phyloP scores from a whole-genome alignment of 352 stramenopile species.

The Phytophthora citricola region DNA sequence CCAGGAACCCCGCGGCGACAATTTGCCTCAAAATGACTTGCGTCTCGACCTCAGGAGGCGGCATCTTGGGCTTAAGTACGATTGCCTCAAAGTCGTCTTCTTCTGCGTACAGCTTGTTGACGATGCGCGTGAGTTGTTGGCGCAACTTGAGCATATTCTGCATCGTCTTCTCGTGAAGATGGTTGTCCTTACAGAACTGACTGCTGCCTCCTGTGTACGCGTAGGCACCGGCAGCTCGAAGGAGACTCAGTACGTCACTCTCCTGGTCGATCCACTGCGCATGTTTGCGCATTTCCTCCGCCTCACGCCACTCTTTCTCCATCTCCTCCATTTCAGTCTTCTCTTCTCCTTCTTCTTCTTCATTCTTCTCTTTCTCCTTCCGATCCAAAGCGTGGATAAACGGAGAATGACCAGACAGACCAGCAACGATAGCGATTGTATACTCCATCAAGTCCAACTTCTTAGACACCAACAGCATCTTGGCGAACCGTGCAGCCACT shows the following conservation, averaged over 20 bases:
- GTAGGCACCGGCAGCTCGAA: conserved; percentile 81
- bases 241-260: conserved; percentile 81
- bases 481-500: conserved; percentile 86
- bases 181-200: conserved; percentile 77
- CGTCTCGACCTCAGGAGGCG: conserved; percentile 64
- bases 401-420: conserved; percentile 74
- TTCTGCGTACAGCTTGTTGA: conserved; percentile 70
- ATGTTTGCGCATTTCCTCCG: conserved; percentile 74
- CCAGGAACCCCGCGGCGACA: conserved; percentile 79
- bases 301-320: conserved; percentile 77
- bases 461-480: conserved; percentile 90
- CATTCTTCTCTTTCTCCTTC: conserved; percentile 47
- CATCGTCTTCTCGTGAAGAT: conserved; percentile 89
- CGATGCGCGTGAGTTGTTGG: conserved; percentile 83
- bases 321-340: conserved; percentile 67
- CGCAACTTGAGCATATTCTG: conserved; percentile 89
- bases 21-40: conserved; percentile 78
- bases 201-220: conserved; percentile 69
- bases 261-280: conserved; percentile 83
- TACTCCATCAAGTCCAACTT: conserved; percentile 79
- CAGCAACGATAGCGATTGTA: conserved; percentile 82
- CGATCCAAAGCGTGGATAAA: conserved; percentile 75
- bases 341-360: conserved; percentile 34
- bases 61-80: conserved; percentile 66
- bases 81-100: conserved; percentile 51